These are phyloP conservation scores for Scheffersomyces quercinus DNA, from an alignment of 1,139 yeast species.

Conservation along the genomic window DNA sequence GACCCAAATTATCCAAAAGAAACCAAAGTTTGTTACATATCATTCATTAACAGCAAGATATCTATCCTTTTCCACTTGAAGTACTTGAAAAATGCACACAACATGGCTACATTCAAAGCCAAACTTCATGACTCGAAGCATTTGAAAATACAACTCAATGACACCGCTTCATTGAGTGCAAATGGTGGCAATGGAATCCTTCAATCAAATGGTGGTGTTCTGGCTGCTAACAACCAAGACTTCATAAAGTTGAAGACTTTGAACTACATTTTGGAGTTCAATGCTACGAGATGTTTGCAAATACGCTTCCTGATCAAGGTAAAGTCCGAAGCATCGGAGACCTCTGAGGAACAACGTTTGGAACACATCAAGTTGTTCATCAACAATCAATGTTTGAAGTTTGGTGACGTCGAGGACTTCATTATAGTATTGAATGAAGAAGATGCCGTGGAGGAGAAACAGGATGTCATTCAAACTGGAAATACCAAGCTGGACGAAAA, in stretches of 20 bases:
- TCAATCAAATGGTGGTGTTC: neutral
- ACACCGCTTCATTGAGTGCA: constrained; percentile 12
- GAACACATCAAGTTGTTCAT: constrained; percentile 17
- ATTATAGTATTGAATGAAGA: constrained; percentile 8
- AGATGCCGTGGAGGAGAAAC: neutral
- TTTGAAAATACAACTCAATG: constrained; percentile 35
- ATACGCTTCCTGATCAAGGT: constrained; percentile 16
- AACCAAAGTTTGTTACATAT: constrained; percentile 35
- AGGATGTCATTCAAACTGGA: too few relatives aligned
- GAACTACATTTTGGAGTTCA: constrained; percentile 41
- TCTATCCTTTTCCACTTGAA: constrained; percentile 37
- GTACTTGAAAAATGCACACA: constrained; percentile 28
- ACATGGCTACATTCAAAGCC: constrained; percentile 27
- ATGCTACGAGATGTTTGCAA: constrained; percentile 40
- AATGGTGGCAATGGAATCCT: neutral
- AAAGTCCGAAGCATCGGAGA: neutral
- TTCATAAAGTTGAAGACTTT: constrained; percentile 43
- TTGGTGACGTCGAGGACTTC: constrained; percentile 40
- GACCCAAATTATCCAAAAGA: constrained; percentile 11
- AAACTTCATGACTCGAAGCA: constrained; percentile 29
- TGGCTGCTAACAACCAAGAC: constrained; percentile 26
- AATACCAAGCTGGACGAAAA: neutral
- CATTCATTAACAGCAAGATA: constrained; percentile 41
- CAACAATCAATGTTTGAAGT: constrained; percentile 24
- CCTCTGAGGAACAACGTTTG: neutral